Percentiles rank a stretch among this genome's conserved stretches.
phyloP scores from a whole-genome alignment of 345 rosid genomes.

The Lepidium africanum region DNA sequence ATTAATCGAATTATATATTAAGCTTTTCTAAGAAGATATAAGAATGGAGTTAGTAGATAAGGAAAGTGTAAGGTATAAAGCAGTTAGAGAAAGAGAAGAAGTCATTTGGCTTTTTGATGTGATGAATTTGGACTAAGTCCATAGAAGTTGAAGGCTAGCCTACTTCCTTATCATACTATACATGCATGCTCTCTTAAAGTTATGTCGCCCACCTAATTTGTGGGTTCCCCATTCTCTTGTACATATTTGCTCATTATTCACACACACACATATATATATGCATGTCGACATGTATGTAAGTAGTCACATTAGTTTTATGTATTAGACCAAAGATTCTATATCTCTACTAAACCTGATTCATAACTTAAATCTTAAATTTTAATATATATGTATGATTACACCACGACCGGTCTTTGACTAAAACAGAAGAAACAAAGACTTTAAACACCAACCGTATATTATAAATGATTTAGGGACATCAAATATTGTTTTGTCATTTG shows the following conservation, averaged over 20 bases:
- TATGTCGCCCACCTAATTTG: constrained; percentile 24
- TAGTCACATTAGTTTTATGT: constrained; percentile 5
- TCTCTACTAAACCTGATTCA: too few relatives aligned
- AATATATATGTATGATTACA: too few relatives aligned
- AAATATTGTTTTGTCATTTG: too few relatives aligned
- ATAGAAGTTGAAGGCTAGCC: constrained; percentile 4
- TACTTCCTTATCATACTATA: constrained; percentile 15
- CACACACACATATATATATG: not conserved
- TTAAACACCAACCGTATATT: too few relatives aligned
- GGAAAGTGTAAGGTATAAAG: constrained; percentile 22
- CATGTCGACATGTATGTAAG: not conserved
- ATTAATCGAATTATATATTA: not conserved
- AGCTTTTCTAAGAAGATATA: not conserved
- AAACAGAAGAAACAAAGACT: too few relatives aligned
- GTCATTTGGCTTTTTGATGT: constrained; percentile 21
- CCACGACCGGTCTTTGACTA: too few relatives aligned
- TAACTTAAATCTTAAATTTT: too few relatives aligned
- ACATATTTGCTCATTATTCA: not conserved
- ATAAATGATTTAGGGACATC: too few relatives aligned
- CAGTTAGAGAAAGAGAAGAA: constrained; percentile 13
- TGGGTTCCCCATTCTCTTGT: constrained; percentile 25
- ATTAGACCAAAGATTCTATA: not conserved
- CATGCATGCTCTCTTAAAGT: constrained; percentile 12
- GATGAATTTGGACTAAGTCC: constrained; percentile 31
- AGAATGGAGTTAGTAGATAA: constrained; percentile 21